These are phyloP conservation scores for Chenopodium suecicum DNA, from an alignment of 148 eudicot genomes.

Conservation along the genomic window DNA sequence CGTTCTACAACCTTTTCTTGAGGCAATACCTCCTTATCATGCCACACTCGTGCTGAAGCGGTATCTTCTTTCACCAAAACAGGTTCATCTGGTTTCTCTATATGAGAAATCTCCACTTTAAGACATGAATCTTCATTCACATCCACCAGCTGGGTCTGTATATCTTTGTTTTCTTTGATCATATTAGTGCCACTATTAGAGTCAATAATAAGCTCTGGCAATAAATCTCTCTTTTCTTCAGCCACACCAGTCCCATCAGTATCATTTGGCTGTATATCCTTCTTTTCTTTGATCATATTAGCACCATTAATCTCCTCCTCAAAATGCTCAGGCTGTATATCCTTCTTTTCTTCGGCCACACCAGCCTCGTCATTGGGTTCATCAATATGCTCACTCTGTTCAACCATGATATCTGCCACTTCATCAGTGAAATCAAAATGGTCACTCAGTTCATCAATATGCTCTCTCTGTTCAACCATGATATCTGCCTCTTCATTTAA, in stretches of 20 bases:
- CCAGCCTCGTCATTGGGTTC: conserved; percentile 9
- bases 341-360: conserved; percentile 7
- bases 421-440: background rate
- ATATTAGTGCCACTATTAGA: conserved; percentile 25
- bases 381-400: conserved; percentile 7
- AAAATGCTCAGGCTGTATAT: conserved; percentile 9
- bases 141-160: conserved; percentile 21
- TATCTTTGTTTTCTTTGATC: conserved; percentile 24
- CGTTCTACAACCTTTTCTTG: conserved; percentile 32
- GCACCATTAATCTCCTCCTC: conserved; percentile 25
- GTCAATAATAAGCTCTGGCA: conserved; percentile 23
- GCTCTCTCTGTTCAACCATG: conserved; percentile 7
- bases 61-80: conserved; percentile 37
- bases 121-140: conserved; percentile 32
- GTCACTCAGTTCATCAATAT: conserved; percentile 5
- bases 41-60: conserved; percentile 24
- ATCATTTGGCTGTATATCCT: conserved; percentile 11
- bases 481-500: conserved; percentile 1
- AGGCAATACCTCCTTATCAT: conserved; percentile 33
- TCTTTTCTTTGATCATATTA: conserved; percentile 24
- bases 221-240: background rate
- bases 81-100: conserved; percentile 31
- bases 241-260: conserved; percentile 11
- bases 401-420: background rate
- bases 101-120: conserved; percentile 16